Conservation (phyloP, 345 rosid genomes). For the Lepidium didymum region DNA sequence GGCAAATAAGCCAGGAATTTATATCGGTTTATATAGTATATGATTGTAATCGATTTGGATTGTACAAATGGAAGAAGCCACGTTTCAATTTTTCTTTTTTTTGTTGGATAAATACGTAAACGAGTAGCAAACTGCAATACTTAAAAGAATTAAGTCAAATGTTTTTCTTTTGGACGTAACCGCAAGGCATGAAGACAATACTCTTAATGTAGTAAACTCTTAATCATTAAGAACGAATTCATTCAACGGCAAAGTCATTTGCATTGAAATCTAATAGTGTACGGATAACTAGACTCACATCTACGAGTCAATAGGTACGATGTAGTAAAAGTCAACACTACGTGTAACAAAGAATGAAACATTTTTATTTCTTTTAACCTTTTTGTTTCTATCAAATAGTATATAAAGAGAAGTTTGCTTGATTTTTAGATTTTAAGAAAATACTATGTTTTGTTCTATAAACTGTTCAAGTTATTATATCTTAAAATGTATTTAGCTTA, state of each 20-base stretch:
- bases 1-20: background rate
- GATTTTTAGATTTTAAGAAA: background rate
- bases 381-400: background rate
- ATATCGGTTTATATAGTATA: background rate
- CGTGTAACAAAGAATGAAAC: no score
- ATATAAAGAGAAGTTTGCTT: background rate
- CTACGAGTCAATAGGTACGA: background rate
- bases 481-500: no score
- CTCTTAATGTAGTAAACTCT: background rate
- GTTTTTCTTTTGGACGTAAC: background rate
- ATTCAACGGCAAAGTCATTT: background rate
- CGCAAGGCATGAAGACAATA: background rate
- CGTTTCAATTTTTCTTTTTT: background rate
- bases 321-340: background rate
- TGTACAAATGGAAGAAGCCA: background rate
- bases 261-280: background rate
- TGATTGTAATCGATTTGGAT: conserved; percentile 7
- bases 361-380: background rate
- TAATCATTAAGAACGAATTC: background rate
- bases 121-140: background rate
- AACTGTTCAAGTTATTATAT: no score
- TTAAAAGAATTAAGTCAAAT: background rate
- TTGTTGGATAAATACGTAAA: background rate
- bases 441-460: no score
- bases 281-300: background rate